Evolutionary conservation across 768 basidiomycete species (phyloP).

Genomic region (Pisolithus tinctorius): DNA sequence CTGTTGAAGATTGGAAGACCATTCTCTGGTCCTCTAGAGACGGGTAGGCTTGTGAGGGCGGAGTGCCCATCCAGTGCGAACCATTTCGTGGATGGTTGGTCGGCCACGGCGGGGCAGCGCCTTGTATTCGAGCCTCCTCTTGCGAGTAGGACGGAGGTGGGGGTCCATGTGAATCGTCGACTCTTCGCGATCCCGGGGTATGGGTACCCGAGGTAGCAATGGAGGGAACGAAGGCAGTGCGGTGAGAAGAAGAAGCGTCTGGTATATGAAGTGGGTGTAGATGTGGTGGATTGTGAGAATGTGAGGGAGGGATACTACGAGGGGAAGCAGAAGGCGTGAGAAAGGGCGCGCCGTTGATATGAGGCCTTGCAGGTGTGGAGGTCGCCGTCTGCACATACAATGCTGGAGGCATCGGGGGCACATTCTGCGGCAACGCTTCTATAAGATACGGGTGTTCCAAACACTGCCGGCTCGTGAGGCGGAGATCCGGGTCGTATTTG

Average conservation of each 20-base stretch:
- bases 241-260: constrained; percentile 46
- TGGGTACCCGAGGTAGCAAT: constrained; percentile 24
- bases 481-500: constrained; percentile 82
- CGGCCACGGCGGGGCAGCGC: constrained; percentile 16
- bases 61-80: constrained; percentile 50
- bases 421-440: constrained; percentile 65
- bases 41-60: constrained; percentile 40
- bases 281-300: constrained; percentile 39
- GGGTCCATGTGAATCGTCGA: constrained; percentile 32
- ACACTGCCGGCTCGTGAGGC: constrained; percentile 83
- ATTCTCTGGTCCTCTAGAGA: constrained; percentile 34
- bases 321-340: constrained; percentile 36
- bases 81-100: constrained; percentile 25
- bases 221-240: constrained; percentile 44
- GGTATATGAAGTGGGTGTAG: constrained; percentile 27
- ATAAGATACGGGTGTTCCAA: constrained; percentile 84
- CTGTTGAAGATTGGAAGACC: constrained; percentile 45
- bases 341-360: constrained; percentile 30
- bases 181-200: constrained; percentile 26
- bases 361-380: constrained; percentile 31
- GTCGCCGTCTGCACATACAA: constrained; percentile 36
- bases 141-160: constrained; percentile 23
- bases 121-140: constrained; percentile 24
- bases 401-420: constrained; percentile 55
- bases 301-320: constrained; percentile 41